Percentiles rank a stretch among this genome's conserved stretches.
These are phyloP conservation scores for Ophiocordyceps camponoti-rufipedis DNA, from an alignment of 2,329 filamentous ascomycete species.

Conservation along the genomic window DNA sequence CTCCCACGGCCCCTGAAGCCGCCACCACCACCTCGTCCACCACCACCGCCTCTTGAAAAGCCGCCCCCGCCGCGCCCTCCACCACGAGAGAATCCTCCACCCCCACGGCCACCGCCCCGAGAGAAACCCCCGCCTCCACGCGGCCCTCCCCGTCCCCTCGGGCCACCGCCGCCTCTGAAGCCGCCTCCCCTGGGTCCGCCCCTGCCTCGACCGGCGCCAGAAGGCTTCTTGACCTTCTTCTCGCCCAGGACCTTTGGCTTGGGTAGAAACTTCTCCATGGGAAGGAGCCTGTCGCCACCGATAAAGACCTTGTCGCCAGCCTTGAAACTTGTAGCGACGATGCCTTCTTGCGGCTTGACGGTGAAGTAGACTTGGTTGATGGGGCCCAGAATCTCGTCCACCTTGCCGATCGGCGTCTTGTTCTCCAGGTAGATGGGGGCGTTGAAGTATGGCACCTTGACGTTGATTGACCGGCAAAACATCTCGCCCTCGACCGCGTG, in stretches of 20 bases:
- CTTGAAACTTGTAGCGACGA: constrained; percentile 90
- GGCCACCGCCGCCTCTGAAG: constrained; percentile 15
- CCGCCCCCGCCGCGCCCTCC: not conserved
- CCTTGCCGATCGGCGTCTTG: constrained; percentile 90
- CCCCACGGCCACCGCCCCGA: constrained; percentile 14
- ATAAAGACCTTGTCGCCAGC: constrained; percentile 95
- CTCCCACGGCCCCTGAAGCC: constrained; percentile 1
- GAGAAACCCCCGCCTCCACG: constrained; percentile 15
- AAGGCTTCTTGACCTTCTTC: constrained; percentile 37
- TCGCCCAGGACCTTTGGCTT: constrained; percentile 69
- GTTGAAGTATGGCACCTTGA: constrained; percentile 97
- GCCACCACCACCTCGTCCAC: not conserved
- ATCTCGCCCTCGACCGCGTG: constrained; percentile 96
- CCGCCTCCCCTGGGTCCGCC: constrained; percentile 10
- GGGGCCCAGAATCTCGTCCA: constrained; percentile 93
- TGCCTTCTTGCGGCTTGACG: constrained; percentile 91
- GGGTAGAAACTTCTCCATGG: constrained; percentile 88
- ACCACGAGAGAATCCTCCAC: constrained; percentile 12
- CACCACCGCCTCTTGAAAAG: not conserved
- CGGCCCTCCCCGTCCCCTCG: constrained; percentile 23
- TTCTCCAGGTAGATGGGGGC: constrained; percentile 98
- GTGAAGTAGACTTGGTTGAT: constrained; percentile 98
- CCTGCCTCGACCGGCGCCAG: constrained; percentile 20
- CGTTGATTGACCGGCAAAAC: constrained; percentile 87
- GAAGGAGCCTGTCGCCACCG: constrained; percentile 81